Evolutionary conservation across 208 protist species (phyloP).

Genomic region (Trypanosomatidae sp.): DNA sequence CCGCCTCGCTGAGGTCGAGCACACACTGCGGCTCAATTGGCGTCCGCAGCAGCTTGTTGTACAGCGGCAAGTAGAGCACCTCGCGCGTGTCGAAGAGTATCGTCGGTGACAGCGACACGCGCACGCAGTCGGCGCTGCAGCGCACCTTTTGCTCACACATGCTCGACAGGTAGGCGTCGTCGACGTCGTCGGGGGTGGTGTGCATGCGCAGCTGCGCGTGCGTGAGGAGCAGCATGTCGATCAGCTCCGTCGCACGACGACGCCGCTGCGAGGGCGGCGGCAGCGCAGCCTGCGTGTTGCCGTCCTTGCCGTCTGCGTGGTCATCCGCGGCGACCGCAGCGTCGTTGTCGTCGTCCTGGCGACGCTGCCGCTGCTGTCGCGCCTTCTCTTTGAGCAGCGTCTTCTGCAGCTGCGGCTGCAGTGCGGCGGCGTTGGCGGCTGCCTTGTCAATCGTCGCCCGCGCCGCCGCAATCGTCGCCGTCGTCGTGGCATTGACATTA

Average conservation of each 20-base stretch:
- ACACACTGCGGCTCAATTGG: slow-evolving; percentile 48
- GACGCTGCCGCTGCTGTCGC: not conserved
- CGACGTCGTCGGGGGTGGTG: slow-evolving; percentile 7
- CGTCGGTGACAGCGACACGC: slow-evolving; percentile 39
- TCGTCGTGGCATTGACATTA: not conserved
- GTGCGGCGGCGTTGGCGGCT: not conserved
- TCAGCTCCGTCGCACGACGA: slow-evolving; percentile 22
- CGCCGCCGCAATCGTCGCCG: not conserved
- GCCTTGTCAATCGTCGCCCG: slow-evolving; percentile 4
- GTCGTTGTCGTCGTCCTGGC: too few species aligned
- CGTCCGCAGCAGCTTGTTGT: slow-evolving; percentile 40
- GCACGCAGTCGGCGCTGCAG: slow-evolving; percentile 16
- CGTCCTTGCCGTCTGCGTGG: too few species aligned
- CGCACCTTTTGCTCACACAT: slow-evolving; percentile 27
- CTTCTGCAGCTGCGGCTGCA: not conserved
- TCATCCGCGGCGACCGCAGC: too few species aligned
- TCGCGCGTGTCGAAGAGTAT: slow-evolving; percentile 62
- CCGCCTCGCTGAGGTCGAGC: slow-evolving; percentile 26
- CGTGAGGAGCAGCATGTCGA: slow-evolving; percentile 12
- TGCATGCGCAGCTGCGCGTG: slow-evolving; percentile 7
- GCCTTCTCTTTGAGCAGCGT: not conserved
- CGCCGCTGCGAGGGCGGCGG: too few species aligned
- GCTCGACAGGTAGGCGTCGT: slow-evolving; percentile 10
- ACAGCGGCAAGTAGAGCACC: slow-evolving; percentile 71
- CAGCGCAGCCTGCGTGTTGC: too few species aligned